These are phyloP conservation scores for Nothopassalora personata DNA, from an alignment of 2,329 filamentous ascomycete species.

Conservation along the genomic window DNA sequence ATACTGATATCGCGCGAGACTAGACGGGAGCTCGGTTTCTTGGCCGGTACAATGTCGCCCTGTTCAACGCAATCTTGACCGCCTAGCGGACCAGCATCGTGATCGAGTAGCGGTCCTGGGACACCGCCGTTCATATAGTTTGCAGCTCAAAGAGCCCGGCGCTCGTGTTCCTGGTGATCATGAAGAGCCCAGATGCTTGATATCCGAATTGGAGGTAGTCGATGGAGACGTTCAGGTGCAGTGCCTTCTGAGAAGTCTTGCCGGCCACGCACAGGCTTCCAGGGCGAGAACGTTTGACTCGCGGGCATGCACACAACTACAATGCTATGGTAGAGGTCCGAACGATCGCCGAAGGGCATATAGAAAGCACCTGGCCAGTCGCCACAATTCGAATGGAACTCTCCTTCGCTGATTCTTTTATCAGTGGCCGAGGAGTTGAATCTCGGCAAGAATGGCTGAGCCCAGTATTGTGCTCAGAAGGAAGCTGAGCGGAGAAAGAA, in stretches of 20 bases:
- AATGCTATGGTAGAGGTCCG: constrained; percentile 8
- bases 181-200: constrained; percentile 11
- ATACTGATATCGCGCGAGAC: not conserved
- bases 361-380: constrained; percentile 18
- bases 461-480: not conserved
- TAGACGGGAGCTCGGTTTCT: not conserved
- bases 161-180: constrained; percentile 28
- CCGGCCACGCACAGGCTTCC: constrained; percentile 24
- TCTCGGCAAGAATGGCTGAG: not conserved
- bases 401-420: not conserved
- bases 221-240: constrained; percentile 26
- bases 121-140: constrained; percentile 26
- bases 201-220: not conserved
- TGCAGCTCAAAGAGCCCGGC: constrained; percentile 33
- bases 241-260: constrained; percentile 30
- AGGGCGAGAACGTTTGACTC: constrained; percentile 23
- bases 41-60: not conserved
- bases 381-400: constrained; percentile 21
- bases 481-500: not conserved
- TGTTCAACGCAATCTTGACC: not conserved
- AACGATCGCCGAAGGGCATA: constrained; percentile 13
- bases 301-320: constrained; percentile 30
- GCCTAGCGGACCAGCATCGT: not conserved
- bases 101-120: constrained; percentile 13
- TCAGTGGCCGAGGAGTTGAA: not conserved